These are phyloP conservation scores for Aspergillus aculeatus DNA, from an alignment of 2,329 filamentous ascomycete species.

Conservation along the genomic window DNA sequence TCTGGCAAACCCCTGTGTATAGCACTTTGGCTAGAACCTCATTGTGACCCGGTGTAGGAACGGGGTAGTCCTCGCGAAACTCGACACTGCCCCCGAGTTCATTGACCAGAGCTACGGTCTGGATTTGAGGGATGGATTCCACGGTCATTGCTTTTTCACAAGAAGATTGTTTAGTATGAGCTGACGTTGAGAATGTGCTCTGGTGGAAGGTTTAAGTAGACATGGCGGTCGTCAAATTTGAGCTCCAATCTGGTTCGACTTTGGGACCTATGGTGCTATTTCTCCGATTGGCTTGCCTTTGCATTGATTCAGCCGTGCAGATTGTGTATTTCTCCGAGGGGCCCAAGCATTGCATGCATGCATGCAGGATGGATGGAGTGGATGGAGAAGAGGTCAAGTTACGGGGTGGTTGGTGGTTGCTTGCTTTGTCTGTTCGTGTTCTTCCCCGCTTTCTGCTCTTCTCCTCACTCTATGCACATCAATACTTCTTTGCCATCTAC, in stretches of 20 bases:
- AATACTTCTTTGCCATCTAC: too few species aligned
- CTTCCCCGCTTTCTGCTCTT: background rate
- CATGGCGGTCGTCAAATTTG: background rate
- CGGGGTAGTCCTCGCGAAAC: constrained; percentile 44
- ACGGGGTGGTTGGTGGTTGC: too few species aligned
- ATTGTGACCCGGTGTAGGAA: constrained; percentile 38
- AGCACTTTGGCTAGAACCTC: constrained; percentile 48
- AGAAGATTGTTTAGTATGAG: too few species aligned
- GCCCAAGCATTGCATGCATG: too few species aligned
- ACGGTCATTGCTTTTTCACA: background rate
- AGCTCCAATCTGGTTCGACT: too few species aligned
- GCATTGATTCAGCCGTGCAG: too few species aligned
- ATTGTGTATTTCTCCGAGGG: too few species aligned
- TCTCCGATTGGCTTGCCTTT: background rate
- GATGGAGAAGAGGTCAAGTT: too few species aligned
- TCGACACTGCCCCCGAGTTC: constrained; percentile 42
- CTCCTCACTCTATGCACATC: background rate
- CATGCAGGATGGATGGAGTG: too few species aligned
- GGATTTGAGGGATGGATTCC: constrained; percentile 18
- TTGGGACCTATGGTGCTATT: background rate
- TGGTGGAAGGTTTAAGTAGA: background rate
- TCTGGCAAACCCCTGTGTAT: constrained; percentile 48
- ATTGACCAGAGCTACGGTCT: constrained; percentile 45
- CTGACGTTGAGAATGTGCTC: too few species aligned
- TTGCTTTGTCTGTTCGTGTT: too few species aligned